Evolutionary conservation across 257 asterid species (phyloP), one percentile per base, ranked within the genome.

Genomic region (Solanum raphanifolium): DNA sequence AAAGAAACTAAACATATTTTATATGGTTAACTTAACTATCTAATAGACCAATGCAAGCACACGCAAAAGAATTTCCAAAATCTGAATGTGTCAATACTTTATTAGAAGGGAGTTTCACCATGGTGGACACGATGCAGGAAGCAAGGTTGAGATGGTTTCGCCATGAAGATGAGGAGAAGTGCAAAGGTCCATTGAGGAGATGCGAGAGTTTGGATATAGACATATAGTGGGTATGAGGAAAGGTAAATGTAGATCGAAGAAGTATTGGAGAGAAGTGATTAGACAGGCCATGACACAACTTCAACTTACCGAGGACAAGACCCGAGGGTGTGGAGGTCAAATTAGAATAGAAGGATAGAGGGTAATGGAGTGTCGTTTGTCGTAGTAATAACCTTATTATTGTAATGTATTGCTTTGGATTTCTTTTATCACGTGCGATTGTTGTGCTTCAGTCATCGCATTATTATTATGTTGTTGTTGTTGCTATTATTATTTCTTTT

Each of bases 221-320:
- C 48, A 13, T 4, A 13, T 5, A 52, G n/a, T 52, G 4, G 62
- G n/a, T 52, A 18, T 6, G n/a, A 6, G 62, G 4, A 52, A 52
- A 52, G n/a, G n/a, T 52, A 0, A 52, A 52, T 1, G 10, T 52
- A 52, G 62, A 16, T 0, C 1, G 10, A 18, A 6, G n/a, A 52
- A 52, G 9, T 16, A 52, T 52, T 16, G 0, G 0, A 0, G 23
- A 16, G 23, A 52, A 6, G n/a, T 52, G 1, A 52, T 52, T 52
- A 52, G 23, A 52, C 62, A 52, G 0, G 62, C 2, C 4, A 52
- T 52, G 0, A 16, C 0, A 16, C n/a, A 52, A 0, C 60, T 16
- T 18, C 18, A 52, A 16, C 9, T 46, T 46, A 46, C 20, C 0
- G 1, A 46, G 20, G 58, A 13, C 58, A 46, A 46, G 0, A 46